Evolutionary conservation across 2,329 filamentous ascomycete species (phyloP).

Genomic region (Neonectria coccinea): DNA sequence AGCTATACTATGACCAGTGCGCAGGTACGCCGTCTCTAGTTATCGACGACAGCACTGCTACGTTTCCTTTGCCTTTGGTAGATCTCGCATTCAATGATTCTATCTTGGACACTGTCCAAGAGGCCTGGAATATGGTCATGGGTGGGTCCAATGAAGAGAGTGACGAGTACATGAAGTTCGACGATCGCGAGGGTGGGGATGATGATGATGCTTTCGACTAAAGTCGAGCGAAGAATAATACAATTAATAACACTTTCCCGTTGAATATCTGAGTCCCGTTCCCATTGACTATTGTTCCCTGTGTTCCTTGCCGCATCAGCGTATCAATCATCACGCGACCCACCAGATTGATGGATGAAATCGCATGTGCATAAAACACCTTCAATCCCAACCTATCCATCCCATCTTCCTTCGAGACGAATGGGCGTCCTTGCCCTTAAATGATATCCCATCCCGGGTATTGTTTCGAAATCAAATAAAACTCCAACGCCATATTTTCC

Average conservation of each 20-base stretch:
- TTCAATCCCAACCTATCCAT: conserved; percentile 3
- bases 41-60: conserved; percentile 59
- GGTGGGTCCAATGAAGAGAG: conserved; percentile 60
- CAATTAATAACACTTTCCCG: conserved; percentile 11
- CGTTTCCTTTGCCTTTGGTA: conserved; percentile 69
- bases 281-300: conserved; percentile 9
- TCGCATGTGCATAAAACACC: neutral
- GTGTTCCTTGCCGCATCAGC: neutral
- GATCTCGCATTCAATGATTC: conserved; percentile 81
- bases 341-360: neutral
- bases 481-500: conserved; percentile 24
- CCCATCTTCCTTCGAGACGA: neutral
- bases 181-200: conserved; percentile 74
- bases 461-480: conserved; percentile 13
- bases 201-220: conserved; percentile 68
- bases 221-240: conserved; percentile 15
- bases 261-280: conserved; percentile 8
- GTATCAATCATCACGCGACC: neutral
- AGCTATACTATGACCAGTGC: conserved; percentile 67
- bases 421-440: conserved; percentile 1
- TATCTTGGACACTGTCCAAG: conserved; percentile 73
- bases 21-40: conserved; percentile 44
- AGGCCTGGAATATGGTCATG: conserved; percentile 76
- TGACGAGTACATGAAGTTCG: conserved; percentile 79
- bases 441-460: conserved; percentile 10